phyloP scores from a whole-genome alignment of 176 grass and related monocot species.

The Oryza coarctata region DNA sequence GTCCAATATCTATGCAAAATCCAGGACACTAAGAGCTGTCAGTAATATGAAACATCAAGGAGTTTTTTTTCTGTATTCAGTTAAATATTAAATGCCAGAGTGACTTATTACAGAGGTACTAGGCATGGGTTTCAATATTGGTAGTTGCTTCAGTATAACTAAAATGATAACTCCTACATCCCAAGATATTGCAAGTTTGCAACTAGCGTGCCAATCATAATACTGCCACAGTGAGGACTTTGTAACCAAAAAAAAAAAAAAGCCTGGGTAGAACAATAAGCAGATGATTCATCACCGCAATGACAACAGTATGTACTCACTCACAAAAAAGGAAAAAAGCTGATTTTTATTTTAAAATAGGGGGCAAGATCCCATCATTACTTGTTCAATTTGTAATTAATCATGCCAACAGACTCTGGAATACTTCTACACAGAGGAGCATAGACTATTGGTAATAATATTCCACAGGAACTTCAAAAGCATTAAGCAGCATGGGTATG shows the following conservation, averaged over 20 bases:
- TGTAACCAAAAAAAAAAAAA: no score
- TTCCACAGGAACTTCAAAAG: not conserved
- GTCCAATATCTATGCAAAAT: constrained; percentile 73
- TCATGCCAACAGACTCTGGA: not conserved
- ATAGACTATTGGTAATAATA: not conserved
- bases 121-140: no score
- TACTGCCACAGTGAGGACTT: no score
- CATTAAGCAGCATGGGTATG: not conserved
- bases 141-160: no score
- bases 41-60: not conserved
- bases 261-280: no score
- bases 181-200: no score
- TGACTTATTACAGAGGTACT: no score
- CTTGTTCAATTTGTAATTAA: not conserved
- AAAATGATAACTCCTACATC: no score
- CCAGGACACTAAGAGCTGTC: not conserved
- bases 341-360: not conserved
- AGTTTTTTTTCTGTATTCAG: not conserved
- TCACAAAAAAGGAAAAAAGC: not conserved
- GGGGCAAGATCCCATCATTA: not conserved
- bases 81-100: not conserved
- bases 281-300: no score
- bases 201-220: no score
- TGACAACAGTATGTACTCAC: not conserved
- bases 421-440: not conserved